These are phyloP conservation scores for Saraca asoca DNA, from an alignment of 331 rosid species.

Conservation along the genomic window DNA sequence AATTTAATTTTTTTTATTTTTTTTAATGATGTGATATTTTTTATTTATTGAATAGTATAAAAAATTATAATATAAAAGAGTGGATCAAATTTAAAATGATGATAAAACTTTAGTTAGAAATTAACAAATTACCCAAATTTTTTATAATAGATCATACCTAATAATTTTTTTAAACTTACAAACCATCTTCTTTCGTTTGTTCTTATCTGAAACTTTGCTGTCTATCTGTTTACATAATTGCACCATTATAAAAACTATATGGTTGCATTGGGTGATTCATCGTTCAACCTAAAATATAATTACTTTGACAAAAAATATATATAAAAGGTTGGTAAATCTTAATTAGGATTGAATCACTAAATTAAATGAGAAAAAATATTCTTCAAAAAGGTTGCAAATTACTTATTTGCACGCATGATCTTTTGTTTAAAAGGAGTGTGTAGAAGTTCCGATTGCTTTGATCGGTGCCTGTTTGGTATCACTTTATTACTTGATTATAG, in stretches of 20 bases:
- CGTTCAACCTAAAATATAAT: neutral
- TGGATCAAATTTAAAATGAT: too few relatives aligned
- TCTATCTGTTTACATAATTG: neutral
- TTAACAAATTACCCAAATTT: too few relatives aligned
- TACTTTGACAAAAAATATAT: neutral
- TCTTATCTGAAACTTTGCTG: slow-evolving; percentile 8
- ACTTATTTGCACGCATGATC: neutral
- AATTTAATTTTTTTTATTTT: too few relatives aligned
- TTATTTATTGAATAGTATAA: too few relatives aligned
- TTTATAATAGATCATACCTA: too few relatives aligned
- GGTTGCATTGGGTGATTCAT: neutral
- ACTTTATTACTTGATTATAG: too few relatives aligned
- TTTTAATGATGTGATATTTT: too few relatives aligned
- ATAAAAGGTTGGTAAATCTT: neutral
- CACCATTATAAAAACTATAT: slow-evolving; percentile 4
- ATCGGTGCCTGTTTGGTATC: too few relatives aligned
- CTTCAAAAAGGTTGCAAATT: neutral
- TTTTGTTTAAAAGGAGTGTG: neutral
- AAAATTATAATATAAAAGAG: too few relatives aligned
- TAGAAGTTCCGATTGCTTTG: neutral
- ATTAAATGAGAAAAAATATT: neutral
- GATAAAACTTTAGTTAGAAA: neutral
- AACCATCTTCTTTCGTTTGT: neutral
- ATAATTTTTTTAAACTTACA: too few relatives aligned
- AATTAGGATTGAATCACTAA: neutral